Percentiles rank a stretch among this genome's conserved stretches.
These are phyloP conservation scores for Volvox reticuliferus DNA, from an alignment of 139 green algal genomes.

Conservation along the genomic window DNA sequence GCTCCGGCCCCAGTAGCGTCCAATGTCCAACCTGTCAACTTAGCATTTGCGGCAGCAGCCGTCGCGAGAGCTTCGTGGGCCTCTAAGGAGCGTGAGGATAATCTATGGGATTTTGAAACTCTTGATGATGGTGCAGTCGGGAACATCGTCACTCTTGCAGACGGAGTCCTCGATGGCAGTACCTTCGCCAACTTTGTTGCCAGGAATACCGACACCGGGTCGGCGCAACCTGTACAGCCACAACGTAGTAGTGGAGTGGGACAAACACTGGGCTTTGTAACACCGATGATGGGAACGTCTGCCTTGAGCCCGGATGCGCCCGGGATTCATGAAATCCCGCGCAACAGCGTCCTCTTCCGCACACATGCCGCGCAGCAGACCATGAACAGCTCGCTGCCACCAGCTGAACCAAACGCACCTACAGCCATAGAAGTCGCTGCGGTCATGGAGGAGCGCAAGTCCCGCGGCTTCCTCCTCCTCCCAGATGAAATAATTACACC, in stretches of 20 bases:
- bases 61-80: neutral
- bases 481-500: neutral
- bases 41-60: conserved; percentile 24
- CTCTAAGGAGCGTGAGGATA: neutral
- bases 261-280: too few species aligned
- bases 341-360: conserved; percentile 17
- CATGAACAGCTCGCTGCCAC: conserved; percentile 8
- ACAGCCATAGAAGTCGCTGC: neutral
- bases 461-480: neutral
- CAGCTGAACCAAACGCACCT: neutral
- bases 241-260: too few species aligned
- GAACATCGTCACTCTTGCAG: neutral
- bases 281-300: too few species aligned
- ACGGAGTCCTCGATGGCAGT: neutral
- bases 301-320: neutral
- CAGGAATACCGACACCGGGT: too few species aligned
- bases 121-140: neutral
- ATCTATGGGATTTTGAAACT: neutral
- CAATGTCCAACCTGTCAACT: neutral
- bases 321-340: conserved; percentile 1
- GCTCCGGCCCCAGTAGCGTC: neutral
- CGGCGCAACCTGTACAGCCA: too few species aligned
- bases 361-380: neutral
- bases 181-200: neutral
- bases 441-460: neutral